phyloP scores from a whole-genome alignment of 768 basidiomycete genomes.

The Punctularia strigosozonata region DNA sequence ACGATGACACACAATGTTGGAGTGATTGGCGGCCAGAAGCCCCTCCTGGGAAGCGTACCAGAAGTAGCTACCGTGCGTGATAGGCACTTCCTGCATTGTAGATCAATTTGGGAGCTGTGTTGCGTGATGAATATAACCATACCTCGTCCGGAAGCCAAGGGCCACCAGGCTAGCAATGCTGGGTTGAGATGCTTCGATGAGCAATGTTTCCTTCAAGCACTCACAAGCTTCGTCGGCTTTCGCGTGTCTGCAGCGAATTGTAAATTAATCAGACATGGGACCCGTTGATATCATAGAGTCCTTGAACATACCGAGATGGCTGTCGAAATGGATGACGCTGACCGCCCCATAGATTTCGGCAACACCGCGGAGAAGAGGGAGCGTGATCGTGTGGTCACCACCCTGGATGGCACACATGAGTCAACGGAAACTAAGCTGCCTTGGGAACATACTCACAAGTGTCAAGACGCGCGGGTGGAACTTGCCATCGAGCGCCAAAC shows the following conservation, averaged over 20 bases:
- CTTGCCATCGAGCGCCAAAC: conserved; percentile 20
- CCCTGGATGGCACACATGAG: conserved; percentile 9
- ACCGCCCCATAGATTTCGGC: conserved; percentile 19
- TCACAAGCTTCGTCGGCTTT: conserved; percentile 9
- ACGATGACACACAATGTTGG: conserved; percentile 16
- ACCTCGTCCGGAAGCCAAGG: conserved; percentile 19
- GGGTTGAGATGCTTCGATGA: not conserved
- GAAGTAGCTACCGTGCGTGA: conserved; percentile 21
- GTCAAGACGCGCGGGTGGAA: conserved; percentile 22
- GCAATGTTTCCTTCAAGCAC: not conserved
- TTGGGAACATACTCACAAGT: conserved; percentile 8
- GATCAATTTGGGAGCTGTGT: not conserved
- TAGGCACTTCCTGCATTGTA: conserved; percentile 11
- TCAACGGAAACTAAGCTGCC: not conserved
- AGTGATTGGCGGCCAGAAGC: conserved; percentile 17
- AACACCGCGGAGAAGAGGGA: conserved; percentile 19
- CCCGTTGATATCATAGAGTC: not conserved
- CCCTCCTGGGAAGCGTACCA: conserved; percentile 21
- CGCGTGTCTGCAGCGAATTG: conserved; percentile 7
- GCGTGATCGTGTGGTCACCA: conserved; percentile 19
- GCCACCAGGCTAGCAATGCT: conserved; percentile 4
- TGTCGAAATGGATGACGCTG: conserved; percentile 22
- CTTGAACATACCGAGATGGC: conserved; percentile 14
- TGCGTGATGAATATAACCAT: not conserved
- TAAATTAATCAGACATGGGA: not conserved